Conservation (phyloP, 495 filamentous ascomycete genomes). For the Thermothielavioides terrestris region DNA sequence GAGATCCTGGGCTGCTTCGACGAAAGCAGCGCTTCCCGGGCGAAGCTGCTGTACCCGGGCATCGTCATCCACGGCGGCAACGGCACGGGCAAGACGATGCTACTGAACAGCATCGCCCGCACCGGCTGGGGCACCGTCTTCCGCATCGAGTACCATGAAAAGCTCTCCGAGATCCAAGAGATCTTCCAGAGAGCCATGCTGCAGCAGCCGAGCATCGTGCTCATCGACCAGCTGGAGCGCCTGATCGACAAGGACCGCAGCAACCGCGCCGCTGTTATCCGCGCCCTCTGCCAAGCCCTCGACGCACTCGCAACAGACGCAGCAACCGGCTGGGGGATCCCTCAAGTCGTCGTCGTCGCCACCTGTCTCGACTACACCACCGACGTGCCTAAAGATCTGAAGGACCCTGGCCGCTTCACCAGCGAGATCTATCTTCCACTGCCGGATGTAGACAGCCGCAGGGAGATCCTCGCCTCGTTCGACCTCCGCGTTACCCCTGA, state of each 20-base stretch:
- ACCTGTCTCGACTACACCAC: constrained; percentile 64
- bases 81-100: constrained; percentile 71
- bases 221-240: constrained; percentile 74
- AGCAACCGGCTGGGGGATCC: constrained; percentile 25
- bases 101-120: constrained; percentile 57
- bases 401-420: constrained; percentile 56
- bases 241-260: constrained; percentile 58
- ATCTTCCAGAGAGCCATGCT: constrained; percentile 63
- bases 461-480: constrained; percentile 60
- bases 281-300: constrained; percentile 44
- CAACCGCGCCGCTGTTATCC: constrained; percentile 39
- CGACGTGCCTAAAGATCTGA: constrained; percentile 65
- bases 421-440: constrained; percentile 72
- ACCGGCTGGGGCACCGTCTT: constrained; percentile 62
- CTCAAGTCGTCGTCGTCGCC: constrained; percentile 56
- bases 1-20: constrained; percentile 53
- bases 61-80: constrained; percentile 75
- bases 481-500: constrained; percentile 29
- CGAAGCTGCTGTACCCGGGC: constrained; percentile 37
- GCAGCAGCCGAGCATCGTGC: constrained; percentile 68
- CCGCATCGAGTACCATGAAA: constrained; percentile 47
- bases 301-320: constrained; percentile 38
- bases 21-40: constrained; percentile 21
- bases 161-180: constrained; percentile 52
- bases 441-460: constrained; percentile 62